Percentiles rank a stretch among this genome's conserved stretches.
These are phyloP conservation scores for Nothophytophthora sp. DNA, from an alignment of 352 stramenopile species.

Conservation along the genomic window DNA sequence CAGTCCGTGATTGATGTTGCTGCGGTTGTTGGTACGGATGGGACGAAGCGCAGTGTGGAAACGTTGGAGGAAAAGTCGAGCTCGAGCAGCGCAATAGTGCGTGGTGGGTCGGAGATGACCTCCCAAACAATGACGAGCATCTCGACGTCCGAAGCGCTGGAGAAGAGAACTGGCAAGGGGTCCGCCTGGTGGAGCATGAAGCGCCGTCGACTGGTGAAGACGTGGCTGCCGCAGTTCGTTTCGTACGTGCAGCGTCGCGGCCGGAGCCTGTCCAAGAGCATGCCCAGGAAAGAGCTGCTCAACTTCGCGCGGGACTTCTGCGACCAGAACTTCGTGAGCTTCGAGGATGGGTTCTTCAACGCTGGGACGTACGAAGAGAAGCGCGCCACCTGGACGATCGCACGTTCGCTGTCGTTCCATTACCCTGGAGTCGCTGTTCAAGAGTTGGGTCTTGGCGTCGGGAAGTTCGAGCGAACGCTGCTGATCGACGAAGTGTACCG, in stretches of 20 bases:
- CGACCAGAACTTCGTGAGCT: slow-evolving; percentile 30
- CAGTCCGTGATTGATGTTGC: slow-evolving; percentile 10
- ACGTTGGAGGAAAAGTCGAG: neutral
- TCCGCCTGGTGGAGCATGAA: slow-evolving; percentile 31
- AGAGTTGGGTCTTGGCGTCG: slow-evolving; percentile 28
- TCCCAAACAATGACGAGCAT: neutral
- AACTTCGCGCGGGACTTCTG: slow-evolving; percentile 36
- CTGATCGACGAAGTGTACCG: slow-evolving; percentile 32
- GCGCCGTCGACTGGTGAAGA: slow-evolving; percentile 25
- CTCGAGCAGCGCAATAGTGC: neutral
- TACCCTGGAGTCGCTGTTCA: slow-evolving; percentile 37
- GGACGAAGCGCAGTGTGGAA: neutral
- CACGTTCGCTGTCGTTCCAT: slow-evolving; percentile 27
- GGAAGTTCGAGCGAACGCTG: slow-evolving; percentile 27
- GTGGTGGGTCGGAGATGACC: neutral
- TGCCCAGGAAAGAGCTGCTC: slow-evolving; percentile 31
- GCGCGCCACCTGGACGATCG: slow-evolving; percentile 30
- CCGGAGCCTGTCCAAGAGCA: slow-evolving; percentile 21
- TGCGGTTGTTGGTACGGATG: slow-evolving; percentile 15
- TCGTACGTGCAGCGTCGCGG: slow-evolving; percentile 34
- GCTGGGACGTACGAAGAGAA: slow-evolving; percentile 34
- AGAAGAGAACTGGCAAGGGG: slow-evolving; percentile 17
- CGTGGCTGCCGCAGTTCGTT: slow-evolving; percentile 30
- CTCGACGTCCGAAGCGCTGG: neutral
- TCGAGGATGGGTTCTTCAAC: slow-evolving; percentile 35